Base-by-base conservation (phyloP, 148 eudicot genomes). In the Rhododendron ovatum region DNA sequence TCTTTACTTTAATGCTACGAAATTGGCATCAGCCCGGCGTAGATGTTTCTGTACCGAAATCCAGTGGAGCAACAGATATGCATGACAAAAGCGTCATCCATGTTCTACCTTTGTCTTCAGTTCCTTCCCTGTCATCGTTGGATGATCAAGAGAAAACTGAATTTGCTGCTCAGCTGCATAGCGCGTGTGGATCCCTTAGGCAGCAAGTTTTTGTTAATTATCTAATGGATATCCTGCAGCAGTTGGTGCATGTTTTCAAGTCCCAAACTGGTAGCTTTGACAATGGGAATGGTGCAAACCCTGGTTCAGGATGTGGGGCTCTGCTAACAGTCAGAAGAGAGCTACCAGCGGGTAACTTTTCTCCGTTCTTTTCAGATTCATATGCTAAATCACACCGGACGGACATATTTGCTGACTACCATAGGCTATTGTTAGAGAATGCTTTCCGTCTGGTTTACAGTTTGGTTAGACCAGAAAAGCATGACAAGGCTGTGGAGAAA, bases 11-110 rank as follows among this genome's bases (percentile, higher is more conserved):
- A 86, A 98, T 98, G 99, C 90, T 98, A 80, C 90, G 99, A 35
- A 98, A 98, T 85, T 98, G 99, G 99, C 95, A 98, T 90, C 99
- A 98, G 91, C 98, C 99, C 76, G 97, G 99, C 73, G 85, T 89
- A 88, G 99, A 95, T 87, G 90, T 89, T 81, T 91, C 96, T 85
- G 85, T 87, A 86, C 51, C 91, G 55, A 98, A 95, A 91, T 86
- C 91, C 37, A 91, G 92, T 90, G 98, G 94, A 84, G 57, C 93
- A 83, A 78, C 95, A 61, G 98, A 95, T 83, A 55, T 89, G 24
- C 95, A 89, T 87, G 98, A 95, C 69, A 95, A 91, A 88, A 89
- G 90, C 86, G 83, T 85, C 82, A 73, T 78, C 78, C 96, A 90
- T 51, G 84, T 84, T 85, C 86, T 91, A 35, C 84, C 90, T 82